Evolutionary conservation across 2,329 filamentous ascomycete species (phyloP), one percentile per base, ranked within the genome.

Genomic region (Aspergillus awamori): DNA sequence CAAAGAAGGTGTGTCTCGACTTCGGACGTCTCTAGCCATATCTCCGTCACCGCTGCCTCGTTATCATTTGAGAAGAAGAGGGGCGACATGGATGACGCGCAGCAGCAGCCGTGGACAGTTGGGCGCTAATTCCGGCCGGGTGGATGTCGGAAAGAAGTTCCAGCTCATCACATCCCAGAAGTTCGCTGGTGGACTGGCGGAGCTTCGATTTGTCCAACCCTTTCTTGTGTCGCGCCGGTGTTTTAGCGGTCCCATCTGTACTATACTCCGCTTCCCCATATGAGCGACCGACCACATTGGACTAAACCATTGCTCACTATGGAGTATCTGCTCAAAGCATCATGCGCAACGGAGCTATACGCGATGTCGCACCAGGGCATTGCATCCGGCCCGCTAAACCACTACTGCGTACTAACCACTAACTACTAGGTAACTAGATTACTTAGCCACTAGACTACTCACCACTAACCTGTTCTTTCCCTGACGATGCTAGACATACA

Each of bases 401-500:
- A 36, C 33, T 36, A 36, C 33, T 36, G 13, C 26, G 26, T 26
- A 36, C 33, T 36, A 36, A 13, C 11, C 11, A 36, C 33, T 13
- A 13, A 36, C 33, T 36, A 36, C 33, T 2, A 51, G 48, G 30
- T 55, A 51, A 45, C 48, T 43, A 52, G 51, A 51, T 41, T 41
- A 15, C 13, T 41, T 17, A 41, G 38, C 38, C 17, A 41, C 17
- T 41, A 30, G 28, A 8, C 28, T 36, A 36, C 33, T 36, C 33
- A 36, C 33, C 11, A 36, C 10, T 36, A 36, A 36, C 33, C 33
- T 36, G 33, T 36, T 36, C 33, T 36, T 33, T 53, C 49, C 22
- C 54, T 17, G 53, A 62, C 36, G 58, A 58, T 61, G 58, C 58
- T 63, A 60, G 52, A 58, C 57, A 62, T 62, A 60, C 57, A 58